These are phyloP conservation scores for Rosa hybrid DNA, from an alignment of 331 rosid genomes.

Conservation along the genomic window DNA sequence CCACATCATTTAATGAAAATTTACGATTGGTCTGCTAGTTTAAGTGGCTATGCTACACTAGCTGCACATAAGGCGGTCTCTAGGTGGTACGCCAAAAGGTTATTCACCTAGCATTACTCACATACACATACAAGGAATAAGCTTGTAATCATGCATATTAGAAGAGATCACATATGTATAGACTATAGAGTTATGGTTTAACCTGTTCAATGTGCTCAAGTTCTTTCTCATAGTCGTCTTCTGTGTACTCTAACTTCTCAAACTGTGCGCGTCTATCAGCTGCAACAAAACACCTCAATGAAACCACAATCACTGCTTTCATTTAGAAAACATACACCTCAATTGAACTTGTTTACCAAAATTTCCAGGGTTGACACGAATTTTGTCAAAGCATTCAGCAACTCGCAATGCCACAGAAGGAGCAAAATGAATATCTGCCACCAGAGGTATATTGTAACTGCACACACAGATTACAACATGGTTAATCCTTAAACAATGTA, in stretches of 20 bases:
- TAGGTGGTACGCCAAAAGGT: not conserved
- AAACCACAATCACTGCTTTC: conserved; percentile 27
- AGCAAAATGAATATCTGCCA: conserved; percentile 99
- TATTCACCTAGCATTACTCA: not conserved
- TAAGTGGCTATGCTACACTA: not conserved
- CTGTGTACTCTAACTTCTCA: conserved; percentile 83
- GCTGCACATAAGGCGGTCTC: no score
- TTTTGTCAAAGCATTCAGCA: conserved; percentile 98
- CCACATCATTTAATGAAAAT: not conserved
- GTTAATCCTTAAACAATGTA: conserved; percentile 20
- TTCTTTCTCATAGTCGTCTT: conserved; percentile 91
- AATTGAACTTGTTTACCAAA: conserved; percentile 55
- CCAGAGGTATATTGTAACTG: conserved; percentile 96
- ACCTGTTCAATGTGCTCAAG: conserved; percentile 98
- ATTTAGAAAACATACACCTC: conserved; percentile 3
- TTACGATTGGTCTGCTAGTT: not conserved
- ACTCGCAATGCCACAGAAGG: conserved; percentile 93
- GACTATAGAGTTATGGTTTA: conserved; percentile 14
- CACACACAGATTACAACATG: conserved; percentile 29
- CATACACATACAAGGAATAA: conserved; percentile 10
- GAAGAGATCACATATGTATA: not conserved
- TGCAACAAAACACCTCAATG: conserved; percentile 41
- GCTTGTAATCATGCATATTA: not conserved
- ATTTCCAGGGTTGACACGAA: conserved; percentile 99
- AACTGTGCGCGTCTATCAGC: conserved; percentile 99